Conservation (phyloP, 305 asterid species). For the Fraxinus platypoda region DNA sequence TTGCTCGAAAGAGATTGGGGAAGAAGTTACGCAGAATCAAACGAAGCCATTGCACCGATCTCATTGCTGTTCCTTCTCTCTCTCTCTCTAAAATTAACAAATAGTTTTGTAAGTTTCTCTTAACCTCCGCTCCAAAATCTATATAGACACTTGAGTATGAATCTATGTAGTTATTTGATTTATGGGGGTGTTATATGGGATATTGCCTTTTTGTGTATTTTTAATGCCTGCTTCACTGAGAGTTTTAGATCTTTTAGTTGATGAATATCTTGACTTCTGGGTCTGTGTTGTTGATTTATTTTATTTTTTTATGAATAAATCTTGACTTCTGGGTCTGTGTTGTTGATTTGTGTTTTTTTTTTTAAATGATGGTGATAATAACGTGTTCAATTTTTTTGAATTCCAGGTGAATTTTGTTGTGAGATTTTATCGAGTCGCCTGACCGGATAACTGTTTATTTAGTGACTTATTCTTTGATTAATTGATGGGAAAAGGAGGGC, state of each 20-base stretch:
- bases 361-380: background rate
- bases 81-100: background rate
- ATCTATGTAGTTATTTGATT: background rate
- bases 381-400: background rate
- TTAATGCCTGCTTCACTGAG: background rate
- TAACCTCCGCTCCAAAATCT: background rate
- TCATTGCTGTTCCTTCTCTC: background rate
- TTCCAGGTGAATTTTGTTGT: background rate
- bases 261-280: background rate
- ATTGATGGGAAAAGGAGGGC: slow-evolving; percentile 15
- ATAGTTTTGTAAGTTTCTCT: background rate
- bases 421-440: background rate
- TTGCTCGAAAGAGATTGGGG: background rate
- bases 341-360: background rate
- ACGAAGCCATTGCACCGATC: background rate
- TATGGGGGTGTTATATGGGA: background rate
- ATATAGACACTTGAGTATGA: background rate
- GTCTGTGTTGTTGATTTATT: background rate
- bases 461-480: background rate
- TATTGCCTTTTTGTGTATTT: background rate
- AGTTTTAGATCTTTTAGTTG: background rate
- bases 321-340: background rate
- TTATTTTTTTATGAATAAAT: too few relatives aligned
- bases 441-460: background rate
- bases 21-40: slow-evolving; percentile 29